Evolutionary conservation across 2,329 filamentous ascomycete species (phyloP).

Genomic region (Magnaporthiopsis rhizophila): DNA sequence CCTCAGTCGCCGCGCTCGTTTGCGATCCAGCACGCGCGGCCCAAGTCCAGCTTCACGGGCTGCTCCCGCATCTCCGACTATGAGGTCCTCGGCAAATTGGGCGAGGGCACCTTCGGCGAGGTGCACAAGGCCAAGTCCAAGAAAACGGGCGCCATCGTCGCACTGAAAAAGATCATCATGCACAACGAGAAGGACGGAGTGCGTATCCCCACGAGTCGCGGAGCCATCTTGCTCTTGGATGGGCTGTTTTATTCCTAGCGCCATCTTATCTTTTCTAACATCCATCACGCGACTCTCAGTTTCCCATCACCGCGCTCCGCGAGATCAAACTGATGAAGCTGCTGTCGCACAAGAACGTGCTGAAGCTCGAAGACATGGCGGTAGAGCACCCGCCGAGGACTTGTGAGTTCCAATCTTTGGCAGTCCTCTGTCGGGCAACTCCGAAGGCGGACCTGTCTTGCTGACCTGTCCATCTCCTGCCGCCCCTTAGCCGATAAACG

Average conservation of each 20-base stretch:
- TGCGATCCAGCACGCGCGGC: constrained; percentile 47
- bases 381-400: constrained; percentile 66
- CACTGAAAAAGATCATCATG: constrained; percentile 98
- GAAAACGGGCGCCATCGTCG: constrained; percentile 67
- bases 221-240: neutral
- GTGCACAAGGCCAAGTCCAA: constrained; percentile 82
- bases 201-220: constrained; percentile 23
- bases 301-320: constrained; percentile 94
- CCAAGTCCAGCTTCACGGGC: constrained; percentile 61
- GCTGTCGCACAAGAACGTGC: constrained; percentile 81
- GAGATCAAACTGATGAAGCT: constrained; percentile 98
- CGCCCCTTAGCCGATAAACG: constrained; percentile 57
- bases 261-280: constrained; percentile 9
- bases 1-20: constrained; percentile 45
- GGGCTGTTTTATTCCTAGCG: constrained; percentile 7
- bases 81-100: constrained; percentile 73
- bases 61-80: constrained; percentile 80
- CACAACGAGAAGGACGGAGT: constrained; percentile 98
- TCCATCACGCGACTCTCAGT: constrained; percentile 36
- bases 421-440: constrained; percentile 11
- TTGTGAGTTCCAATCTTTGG: constrained; percentile 33
- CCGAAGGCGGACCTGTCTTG: too few species aligned
- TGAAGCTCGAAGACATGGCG: constrained; percentile 90
- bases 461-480: neutral
- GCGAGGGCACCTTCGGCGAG: constrained; percentile 96